A percentile compares a stretch with the other conserved stretches of the same genome.
phyloP scores from a whole-genome alignment of 2,329 filamentous ascomycete species.

The Curvularia spicifera region DNA sequence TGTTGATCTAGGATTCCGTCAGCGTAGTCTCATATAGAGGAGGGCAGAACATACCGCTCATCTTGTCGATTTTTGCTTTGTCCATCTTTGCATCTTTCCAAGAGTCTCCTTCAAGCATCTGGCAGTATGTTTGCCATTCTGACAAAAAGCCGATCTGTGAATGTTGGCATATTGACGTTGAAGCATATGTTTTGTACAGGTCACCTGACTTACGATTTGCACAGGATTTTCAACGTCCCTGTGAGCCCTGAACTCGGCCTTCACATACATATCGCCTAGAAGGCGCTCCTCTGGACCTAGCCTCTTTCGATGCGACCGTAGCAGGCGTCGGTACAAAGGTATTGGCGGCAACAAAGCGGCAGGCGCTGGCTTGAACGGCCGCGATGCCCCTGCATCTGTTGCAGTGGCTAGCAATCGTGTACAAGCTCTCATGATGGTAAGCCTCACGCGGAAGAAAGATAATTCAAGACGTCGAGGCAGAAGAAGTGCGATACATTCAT shows the following conservation, averaged over 20 bases:
- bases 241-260: constrained; percentile 88
- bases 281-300: constrained; percentile 76
- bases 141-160: constrained; percentile 90
- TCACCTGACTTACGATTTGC: constrained; percentile 74
- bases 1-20: constrained; percentile 73
- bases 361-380: constrained; percentile 50
- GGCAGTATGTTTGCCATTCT: constrained; percentile 95
- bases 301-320: constrained; percentile 83
- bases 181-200: background rate
- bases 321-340: constrained; percentile 83
- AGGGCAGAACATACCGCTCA: constrained; percentile 75
- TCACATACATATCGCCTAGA: constrained; percentile 91
- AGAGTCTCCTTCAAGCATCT: constrained; percentile 83
- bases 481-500: constrained; percentile 21
- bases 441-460: background rate
- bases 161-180: constrained; percentile 13
- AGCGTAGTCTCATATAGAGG: constrained; percentile 3
- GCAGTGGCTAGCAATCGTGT: constrained; percentile 43
- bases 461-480: constrained; percentile 3
- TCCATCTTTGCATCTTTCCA: constrained; percentile 90
- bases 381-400: constrained; percentile 45
- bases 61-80: constrained; percentile 81
- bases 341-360: constrained; percentile 84
- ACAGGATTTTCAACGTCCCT: constrained; percentile 84
- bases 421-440: constrained; percentile 39